These are phyloP conservation scores for Oryza nivara DNA, from an alignment of 176 grass and related monocot species.

Conservation along the genomic window DNA sequence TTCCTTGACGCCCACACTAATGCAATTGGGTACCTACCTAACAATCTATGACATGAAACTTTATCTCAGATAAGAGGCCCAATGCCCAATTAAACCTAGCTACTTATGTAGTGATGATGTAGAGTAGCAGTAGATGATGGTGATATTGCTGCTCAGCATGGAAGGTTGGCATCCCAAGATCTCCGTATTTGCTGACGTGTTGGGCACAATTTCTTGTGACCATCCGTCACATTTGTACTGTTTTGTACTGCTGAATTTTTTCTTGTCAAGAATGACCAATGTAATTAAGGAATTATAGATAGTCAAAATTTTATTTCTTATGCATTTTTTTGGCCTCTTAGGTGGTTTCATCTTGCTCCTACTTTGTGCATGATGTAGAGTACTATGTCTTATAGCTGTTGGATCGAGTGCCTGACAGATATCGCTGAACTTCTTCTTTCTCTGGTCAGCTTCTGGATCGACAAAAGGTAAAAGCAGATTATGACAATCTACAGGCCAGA, in stretches of 20 bases:
- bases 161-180: constrained; percentile 31
- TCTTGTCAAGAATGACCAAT: no score
- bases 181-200: constrained; percentile 28
- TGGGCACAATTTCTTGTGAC: background rate
- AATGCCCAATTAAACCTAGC: background rate
- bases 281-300: no score
- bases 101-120: background rate
- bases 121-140: background rate
- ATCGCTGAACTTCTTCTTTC: background rate
- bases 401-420: no score
- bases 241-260: background rate
- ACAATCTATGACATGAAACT: constrained; percentile 17
- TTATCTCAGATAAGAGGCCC: constrained; percentile 31
- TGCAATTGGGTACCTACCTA: constrained; percentile 63
- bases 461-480: background rate
- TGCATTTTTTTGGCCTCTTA: no score
- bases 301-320: no score
- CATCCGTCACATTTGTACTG: background rate
- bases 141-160: background rate
- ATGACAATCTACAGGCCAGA: background rate
- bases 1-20: constrained; percentile 35
- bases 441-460: background rate
- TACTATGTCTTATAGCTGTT: no score
- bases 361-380: no score
- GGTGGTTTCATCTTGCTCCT: no score